Percentiles rank a stretch among this genome's conserved stretches.
phyloP scores from a whole-genome alignment of 257 asterid genomes.

The Euphrasia confusa region DNA sequence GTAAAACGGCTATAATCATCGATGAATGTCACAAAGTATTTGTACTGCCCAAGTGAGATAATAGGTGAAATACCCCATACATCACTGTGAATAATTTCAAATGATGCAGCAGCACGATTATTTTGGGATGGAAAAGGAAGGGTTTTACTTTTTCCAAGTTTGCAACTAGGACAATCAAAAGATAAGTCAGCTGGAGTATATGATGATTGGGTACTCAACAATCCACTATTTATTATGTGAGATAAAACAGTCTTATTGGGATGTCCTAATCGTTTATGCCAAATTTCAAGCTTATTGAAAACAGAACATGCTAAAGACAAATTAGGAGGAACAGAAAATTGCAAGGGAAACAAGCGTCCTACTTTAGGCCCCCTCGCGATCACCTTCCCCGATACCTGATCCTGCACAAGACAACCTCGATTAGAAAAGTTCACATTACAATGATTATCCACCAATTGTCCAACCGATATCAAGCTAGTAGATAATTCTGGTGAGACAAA shows the following conservation, averaged over 20 bases:
- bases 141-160: conserved; percentile 8
- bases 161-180: conserved; percentile 1
- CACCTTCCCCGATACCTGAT: too few relatives aligned
- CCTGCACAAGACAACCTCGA: too few relatives aligned
- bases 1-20: conserved; percentile 1
- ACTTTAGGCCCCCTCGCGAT: too few relatives aligned
- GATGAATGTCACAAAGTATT: conserved; percentile 1
- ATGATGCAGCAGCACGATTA: not conserved
- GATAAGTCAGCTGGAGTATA: not conserved
- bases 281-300: too few relatives aligned
- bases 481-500: too few relatives aligned
- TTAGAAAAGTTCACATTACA: too few relatives aligned
- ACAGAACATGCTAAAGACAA: too few relatives aligned
- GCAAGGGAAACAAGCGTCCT: too few relatives aligned
- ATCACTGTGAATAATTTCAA: not conserved
- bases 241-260: not conserved
- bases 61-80: not conserved
- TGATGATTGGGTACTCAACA: not conserved
- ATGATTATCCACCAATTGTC: too few relatives aligned
- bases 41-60: not conserved
- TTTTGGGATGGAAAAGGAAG: not conserved
- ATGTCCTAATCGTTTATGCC: not conserved
- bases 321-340: too few relatives aligned
- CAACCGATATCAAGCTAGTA: too few relatives aligned
- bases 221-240: too few relatives aligned